Evolutionary conservation across 805 yeast genomes (phyloP), one percentile per base, ranked within the genome.

Genomic region (Allodekkera sacchari): DNA sequence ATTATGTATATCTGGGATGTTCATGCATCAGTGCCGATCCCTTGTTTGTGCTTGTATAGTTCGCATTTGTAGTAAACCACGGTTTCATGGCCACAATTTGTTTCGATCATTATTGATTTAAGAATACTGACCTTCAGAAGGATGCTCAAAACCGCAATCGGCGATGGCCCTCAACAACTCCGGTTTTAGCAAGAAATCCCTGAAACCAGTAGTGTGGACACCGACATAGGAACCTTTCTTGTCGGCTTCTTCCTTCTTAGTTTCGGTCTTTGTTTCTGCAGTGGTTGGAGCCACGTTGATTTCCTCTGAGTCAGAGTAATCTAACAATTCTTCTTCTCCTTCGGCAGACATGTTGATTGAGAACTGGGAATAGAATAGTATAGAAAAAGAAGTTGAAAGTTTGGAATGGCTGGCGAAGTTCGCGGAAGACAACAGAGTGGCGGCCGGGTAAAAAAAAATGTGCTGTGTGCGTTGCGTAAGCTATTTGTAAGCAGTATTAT

Each of bases 101-200:
- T n/a, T n/a, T n/a, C n/a, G n/a, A n/a, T n/a, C n/a, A n/a, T n/a
- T n/a, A n/a, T n/a, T n/a, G n/a, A n/a, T n/a, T n/a, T n/a, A n/a
- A n/a, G 12, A 30, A 40, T 46, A 79, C 92, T 74, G 66, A 83
- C 92, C 94, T 80, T 89, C 98, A 45, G 96, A 85, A 45, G 98
- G 98, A 68, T 89, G 98, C 70, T 89, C 98, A 59, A 89, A 89
- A 71, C 98, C 98, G 71, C 96, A 87, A 65, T 89, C 98, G 47
- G 88, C 94, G 57, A 89, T 89, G 44, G 98, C 98, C 66, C 98
- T 82, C 53, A 89, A 72, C 48, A 89, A 73, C 67, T 92, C 98
- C 20, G 97, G 96, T 68, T 92, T 92, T 63, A 89, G 74, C 54
- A 92, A 67, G 64, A 89, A 89, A 66, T 92, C 98, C 64, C 94